phyloP scores from a whole-genome alignment of 1,284 basidiomycete genomes.

The Cutaneotrichosporon mucoides region DNA sequence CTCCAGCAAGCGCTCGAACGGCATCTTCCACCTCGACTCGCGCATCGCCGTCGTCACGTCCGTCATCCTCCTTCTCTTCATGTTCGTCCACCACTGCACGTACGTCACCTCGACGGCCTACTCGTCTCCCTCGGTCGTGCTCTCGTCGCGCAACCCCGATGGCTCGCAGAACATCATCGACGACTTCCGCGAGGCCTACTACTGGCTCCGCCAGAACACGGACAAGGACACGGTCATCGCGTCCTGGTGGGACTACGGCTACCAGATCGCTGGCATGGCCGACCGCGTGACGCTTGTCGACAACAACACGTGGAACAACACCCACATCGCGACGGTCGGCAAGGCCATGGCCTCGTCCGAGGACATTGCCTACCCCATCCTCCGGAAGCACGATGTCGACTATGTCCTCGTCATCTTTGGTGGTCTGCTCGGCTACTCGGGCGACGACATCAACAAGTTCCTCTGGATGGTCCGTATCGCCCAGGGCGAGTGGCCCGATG shows the following conservation, averaged over 20 bases:
- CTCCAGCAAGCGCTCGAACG: conserved; percentile 49
- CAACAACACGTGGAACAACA: conserved; percentile 99
- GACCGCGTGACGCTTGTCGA: conserved; percentile 81
- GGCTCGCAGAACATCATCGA: conserved; percentile 95
- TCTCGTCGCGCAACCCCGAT: conserved; percentile 74
- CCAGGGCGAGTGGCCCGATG: conserved; percentile 98
- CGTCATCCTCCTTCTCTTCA: conserved; percentile 71
- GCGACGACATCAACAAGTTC: conserved; percentile 99
- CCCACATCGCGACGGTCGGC: conserved; percentile 93
- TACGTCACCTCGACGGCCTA: conserved; percentile 94
- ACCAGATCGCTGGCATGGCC: conserved; percentile 98
- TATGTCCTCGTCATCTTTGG: conserved; percentile 98
- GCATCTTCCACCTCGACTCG: conserved; percentile 81
- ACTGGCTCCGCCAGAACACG: conserved; percentile 97
- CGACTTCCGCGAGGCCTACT: conserved; percentile 99
- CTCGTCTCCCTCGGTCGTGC: conserved; percentile 95
- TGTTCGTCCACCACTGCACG: conserved; percentile 95
- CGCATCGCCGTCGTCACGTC: conserved; percentile 73
- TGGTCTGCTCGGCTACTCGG: conserved; percentile 91
- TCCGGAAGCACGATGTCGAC: conserved; percentile 95
- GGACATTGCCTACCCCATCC: conserved; percentile 93
- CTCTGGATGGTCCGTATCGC: conserved; percentile 98
- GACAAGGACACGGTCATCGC: conserved; percentile 86
- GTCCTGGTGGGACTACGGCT: conserved; percentile 99
- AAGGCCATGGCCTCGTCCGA: conserved; percentile 95